These are phyloP conservation scores for Rhynchospora breviuscula DNA, from an alignment of 176 grass and related monocot species.

Conservation along the genomic window DNA sequence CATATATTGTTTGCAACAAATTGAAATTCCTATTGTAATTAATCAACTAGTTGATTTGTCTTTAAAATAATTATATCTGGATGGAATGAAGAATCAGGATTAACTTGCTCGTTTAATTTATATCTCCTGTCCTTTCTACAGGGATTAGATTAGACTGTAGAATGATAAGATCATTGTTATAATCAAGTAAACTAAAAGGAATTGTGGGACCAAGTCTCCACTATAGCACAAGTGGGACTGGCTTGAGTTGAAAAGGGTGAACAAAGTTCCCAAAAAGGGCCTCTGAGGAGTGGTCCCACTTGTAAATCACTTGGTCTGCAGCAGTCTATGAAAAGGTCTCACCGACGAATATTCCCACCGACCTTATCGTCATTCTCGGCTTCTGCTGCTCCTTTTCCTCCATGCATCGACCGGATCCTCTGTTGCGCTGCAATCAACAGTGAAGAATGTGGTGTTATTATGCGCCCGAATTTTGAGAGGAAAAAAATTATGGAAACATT, in stretches of 20 bases:
- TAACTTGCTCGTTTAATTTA: too few species aligned
- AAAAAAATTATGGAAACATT: too few species aligned
- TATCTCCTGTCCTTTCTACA: too few species aligned
- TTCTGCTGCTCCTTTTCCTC: neutral
- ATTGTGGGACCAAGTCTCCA: neutral
- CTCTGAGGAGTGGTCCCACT: neutral
- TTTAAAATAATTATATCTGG: too few species aligned
- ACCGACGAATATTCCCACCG: constrained; percentile 11
- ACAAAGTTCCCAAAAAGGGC: neutral
- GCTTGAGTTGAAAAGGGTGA: neutral
- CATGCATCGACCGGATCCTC: constrained; percentile 12
- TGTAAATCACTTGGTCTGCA: neutral
- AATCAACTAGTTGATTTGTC: too few species aligned
- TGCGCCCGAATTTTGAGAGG: too few species aligned
- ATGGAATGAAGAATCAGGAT: too few species aligned
- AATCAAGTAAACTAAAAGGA: neutral
- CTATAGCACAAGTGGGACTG: neutral
- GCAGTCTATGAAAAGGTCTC: neutral
- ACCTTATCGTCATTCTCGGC: neutral
- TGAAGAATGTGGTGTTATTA: neutral
- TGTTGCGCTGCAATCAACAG: neutral
- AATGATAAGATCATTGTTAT: neutral
- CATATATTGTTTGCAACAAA: too few species aligned
- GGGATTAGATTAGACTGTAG: neutral
- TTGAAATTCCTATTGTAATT: too few species aligned